Base-by-base conservation (phyloP, 495 filamentous ascomycete genomes). In the Hypoxylon fuscum region DNA sequence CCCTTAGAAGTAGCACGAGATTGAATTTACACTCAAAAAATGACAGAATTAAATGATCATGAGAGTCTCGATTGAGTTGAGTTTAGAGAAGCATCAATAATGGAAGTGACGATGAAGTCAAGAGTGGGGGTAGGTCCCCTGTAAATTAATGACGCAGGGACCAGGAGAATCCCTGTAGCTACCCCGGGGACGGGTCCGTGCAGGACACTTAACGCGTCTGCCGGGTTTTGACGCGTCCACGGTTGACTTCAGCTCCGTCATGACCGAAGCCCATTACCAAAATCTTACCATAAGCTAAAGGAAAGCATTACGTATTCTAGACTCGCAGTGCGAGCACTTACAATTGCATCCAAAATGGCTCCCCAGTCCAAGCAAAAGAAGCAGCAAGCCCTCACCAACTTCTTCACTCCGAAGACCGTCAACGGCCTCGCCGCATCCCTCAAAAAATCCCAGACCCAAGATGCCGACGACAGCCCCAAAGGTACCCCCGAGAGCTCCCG, bases 381-480 rank as follows among this genome's bases (percentile, higher is more conserved):
- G 67, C 92, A 97, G 70, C 84, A 89, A 55, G 89, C 90, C 4
- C 88, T 97, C 46, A 92, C 91, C 1, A 93, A 84, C 72, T 97
- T 97, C 77, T 97, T 97, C 72, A 85, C 85, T 2, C 85, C 84
- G 21, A 90, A 85, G 68, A 77, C 89, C 5, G 63, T 73, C 58
- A 71, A 73, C 48, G 59, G 57, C 47, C 46, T 70, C 20, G 11
- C 25, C 14, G 23, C 55, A 9, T 55, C 44, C 3, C 47, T 48
- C 57, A 44, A 18, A 51, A 68, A 63, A 12, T 49, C 53, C 37
- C 66, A 54, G 22, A 37, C 29, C 29, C 46, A 62, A 20, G 46
- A 55, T 48, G 20, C 42, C 18, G 44, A 35, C 10, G 44, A 41
- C 7, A 52, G 31, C 40, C 14, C 42, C 37, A 47, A 27, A 23